Evolutionary conservation across 495 filamentous ascomycete species (phyloP).

Genomic region (Schizothecium vesticola): DNA sequence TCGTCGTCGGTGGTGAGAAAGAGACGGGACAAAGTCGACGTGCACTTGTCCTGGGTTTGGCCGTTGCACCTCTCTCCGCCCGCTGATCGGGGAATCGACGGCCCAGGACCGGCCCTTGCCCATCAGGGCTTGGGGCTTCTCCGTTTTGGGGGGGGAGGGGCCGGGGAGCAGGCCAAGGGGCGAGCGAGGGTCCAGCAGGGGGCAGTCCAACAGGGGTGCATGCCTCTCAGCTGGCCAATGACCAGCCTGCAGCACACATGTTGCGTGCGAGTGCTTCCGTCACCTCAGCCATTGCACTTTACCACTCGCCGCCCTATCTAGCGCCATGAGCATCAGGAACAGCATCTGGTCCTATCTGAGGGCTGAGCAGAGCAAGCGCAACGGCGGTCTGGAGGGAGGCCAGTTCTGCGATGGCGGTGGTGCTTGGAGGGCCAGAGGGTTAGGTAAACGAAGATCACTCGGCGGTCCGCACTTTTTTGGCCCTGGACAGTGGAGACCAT

Average conservation of each 20-base stretch:
- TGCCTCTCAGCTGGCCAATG: conserved; percentile 2
- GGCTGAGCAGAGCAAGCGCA: background rate
- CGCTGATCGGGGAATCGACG: conserved; percentile 5
- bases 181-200: conserved; percentile 10
- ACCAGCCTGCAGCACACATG: background rate
- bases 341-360: background rate
- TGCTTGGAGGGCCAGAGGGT: background rate
- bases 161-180: conserved; percentile 2
- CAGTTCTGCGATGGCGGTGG: background rate
- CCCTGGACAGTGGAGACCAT: no score
- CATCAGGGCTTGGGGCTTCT: background rate
- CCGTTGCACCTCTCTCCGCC: conserved; percentile 12
- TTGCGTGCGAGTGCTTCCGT: conserved; percentile 6
- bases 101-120: conserved; percentile 8
- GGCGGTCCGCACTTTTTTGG: background rate
- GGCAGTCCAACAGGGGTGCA: background rate
- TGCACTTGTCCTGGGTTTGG: conserved; percentile 2
- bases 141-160: background rate
- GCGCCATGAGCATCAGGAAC: background rate
- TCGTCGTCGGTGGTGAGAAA: background rate
- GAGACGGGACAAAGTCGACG: conserved; percentile 1
- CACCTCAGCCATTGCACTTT: background rate
- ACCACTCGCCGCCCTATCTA: background rate
- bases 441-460: background rate
- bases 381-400: background rate